Conservation (phyloP, 148 eudicot genomes). For the Rhododendron griersonianum region DNA sequence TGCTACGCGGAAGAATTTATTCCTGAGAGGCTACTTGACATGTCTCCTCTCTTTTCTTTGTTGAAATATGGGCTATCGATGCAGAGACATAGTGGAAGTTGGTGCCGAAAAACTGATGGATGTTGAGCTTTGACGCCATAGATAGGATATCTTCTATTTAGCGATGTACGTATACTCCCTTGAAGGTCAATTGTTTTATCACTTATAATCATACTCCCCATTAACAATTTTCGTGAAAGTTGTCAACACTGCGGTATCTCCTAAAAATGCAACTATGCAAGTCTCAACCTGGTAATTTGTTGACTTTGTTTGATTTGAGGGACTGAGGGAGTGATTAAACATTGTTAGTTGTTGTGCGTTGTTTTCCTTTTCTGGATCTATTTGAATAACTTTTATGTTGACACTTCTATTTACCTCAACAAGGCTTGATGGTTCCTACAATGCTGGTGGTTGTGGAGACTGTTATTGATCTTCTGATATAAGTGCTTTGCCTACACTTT, state of each 20-base stretch:
- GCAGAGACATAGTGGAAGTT: background rate
- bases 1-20: background rate
- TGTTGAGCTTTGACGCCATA: background rate
- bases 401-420: background rate
- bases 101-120: background rate
- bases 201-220: background rate
- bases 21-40: background rate
- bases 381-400: background rate
- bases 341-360: background rate
- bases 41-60: conserved; percentile 1
- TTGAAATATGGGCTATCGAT: conserved; percentile 1
- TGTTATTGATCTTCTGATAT: background rate
- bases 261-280: background rate
- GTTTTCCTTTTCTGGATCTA: background rate
- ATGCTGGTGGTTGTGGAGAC: background rate
- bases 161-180: background rate
- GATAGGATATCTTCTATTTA: background rate
- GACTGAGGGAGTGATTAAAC: background rate
- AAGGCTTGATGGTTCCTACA: background rate
- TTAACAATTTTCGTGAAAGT: background rate
- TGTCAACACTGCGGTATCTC: background rate
- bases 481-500: background rate
- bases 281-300: background rate
- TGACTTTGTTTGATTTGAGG: background rate
- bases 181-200: background rate